These are phyloP conservation scores for Lophiostoma macrostomum DNA, from an alignment of 495 filamentous ascomycete genomes.

Conservation along the genomic window DNA sequence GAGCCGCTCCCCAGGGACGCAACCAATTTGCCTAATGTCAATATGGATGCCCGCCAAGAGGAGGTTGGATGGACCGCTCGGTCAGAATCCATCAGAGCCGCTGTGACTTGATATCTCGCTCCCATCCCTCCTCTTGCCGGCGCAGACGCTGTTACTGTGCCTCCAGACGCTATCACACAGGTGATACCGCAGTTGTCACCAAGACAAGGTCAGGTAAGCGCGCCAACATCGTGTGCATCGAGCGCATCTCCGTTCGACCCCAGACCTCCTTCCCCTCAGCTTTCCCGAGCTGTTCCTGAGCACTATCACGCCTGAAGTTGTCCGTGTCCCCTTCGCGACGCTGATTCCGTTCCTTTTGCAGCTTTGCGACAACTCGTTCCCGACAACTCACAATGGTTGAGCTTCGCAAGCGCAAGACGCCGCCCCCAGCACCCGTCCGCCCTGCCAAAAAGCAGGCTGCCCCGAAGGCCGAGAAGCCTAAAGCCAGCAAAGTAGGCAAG, in stretches of 20 bases:
- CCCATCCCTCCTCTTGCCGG: not conserved
- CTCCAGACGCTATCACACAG: conserved; percentile 1
- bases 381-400: conserved; percentile 37
- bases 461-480: conserved; percentile 26
- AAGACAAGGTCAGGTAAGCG: conserved; percentile 27
- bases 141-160: not conserved
- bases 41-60: conserved; percentile 23
- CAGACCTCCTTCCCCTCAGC: conserved; percentile 16
- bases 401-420: conserved; percentile 43
- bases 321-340: conserved; percentile 12
- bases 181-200: conserved; percentile 19
- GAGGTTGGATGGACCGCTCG: conserved; percentile 17
- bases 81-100: not conserved
- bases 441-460: conserved; percentile 38
- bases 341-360: conserved; percentile 6
- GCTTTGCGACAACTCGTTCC: conserved; percentile 16
- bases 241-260: conserved; percentile 21
- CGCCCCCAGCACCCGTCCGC: conserved; percentile 36
- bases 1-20: conserved; percentile 12
- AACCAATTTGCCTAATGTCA: conserved; percentile 27
- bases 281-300: not conserved
- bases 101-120: conserved; percentile 4
- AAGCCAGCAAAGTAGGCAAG: conserved; percentile 25
- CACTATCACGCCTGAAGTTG: conserved; percentile 3
- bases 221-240: conserved; percentile 21